Evolutionary conservation across 257 asterid species (phyloP), one percentile per base, ranked within the genome.

Genomic region (Plantago major): DNA sequence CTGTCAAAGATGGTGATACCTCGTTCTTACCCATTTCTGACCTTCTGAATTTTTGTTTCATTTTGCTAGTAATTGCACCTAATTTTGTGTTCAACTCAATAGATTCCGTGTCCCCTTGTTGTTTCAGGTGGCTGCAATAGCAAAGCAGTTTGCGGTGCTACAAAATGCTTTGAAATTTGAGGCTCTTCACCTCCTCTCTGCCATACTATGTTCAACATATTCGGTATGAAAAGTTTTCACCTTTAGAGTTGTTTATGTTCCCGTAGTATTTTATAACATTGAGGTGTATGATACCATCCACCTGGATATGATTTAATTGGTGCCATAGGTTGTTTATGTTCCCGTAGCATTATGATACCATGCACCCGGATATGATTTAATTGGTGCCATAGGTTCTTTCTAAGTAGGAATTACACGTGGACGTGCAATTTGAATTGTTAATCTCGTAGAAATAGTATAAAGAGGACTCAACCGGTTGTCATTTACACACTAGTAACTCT

Each of bases 91-190:
- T 42, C 15, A n/a, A 13, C 68, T 64, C 28, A 72, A 18, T 53
- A 38, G 68, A 64, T 60, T 50, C 22, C 17, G 64, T 61, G 19
- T 49, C 45, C 64, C 46, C 66, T 59, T 33, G 16, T 61, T 64
- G 33, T 76, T 81, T 71, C 81, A 92, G 99, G 97, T 89, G 75
- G 83, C 78, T 72, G 83, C 76, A 65, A 70, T 72, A 58, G 81
- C 97, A n/a, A 82, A 73, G 73, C 88, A 81, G 58, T 92, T 92
- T 84, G 91, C 89, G 50, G 76, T 76, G 68, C 73, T 86, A 46
- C 99, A 92, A 57, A 80, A 74, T 66, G 86, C 90, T 46, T 68
- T 86, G 76, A 92, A 92, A 72, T 92, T 92, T 76, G 95, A 86
- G 74, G 88, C 86, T 1, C 97, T 92, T 70, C 87, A 86, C 74